Evolutionary conservation across 306 rosid genomes (phyloP).

Genomic region (Vicia sativa): DNA sequence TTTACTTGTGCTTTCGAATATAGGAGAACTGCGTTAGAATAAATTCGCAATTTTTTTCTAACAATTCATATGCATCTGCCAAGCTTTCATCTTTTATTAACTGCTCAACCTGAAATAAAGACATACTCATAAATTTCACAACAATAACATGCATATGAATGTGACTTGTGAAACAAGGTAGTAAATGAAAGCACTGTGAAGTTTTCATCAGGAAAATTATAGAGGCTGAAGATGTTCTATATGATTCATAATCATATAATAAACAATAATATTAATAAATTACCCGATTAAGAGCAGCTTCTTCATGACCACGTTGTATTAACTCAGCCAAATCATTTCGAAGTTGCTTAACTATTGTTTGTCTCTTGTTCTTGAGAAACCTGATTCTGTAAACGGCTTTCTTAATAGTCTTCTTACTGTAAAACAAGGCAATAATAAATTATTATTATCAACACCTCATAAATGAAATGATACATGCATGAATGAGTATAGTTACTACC

Average conservation of each 20-base stretch:
- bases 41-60: slow-evolving; percentile 67
- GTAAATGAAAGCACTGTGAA: neutral
- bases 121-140: too few species aligned
- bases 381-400: slow-evolving; percentile 56
- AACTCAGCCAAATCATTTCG: slow-evolving; percentile 62
- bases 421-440: slow-evolving; percentile 8
- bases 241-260: too few species aligned
- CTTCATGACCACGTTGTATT: slow-evolving; percentile 53
- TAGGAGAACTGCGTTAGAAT: slow-evolving; percentile 56
- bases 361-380: slow-evolving; percentile 66
- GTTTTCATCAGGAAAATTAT: neutral
- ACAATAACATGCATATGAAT: neutral
- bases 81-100: slow-evolving; percentile 60
- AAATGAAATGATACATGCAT: slow-evolving; percentile 8
- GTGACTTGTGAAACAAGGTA: neutral
- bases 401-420: slow-evolving; percentile 66
- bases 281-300: slow-evolving; percentile 60
- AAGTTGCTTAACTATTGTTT: slow-evolving; percentile 52
- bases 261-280: slow-evolving; percentile 4
- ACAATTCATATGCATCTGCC: slow-evolving; percentile 56
- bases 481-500: slow-evolving; percentile 61
- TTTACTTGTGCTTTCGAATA: slow-evolving; percentile 71
- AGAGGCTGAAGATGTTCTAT: too few species aligned
- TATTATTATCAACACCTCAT: neutral
- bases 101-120: slow-evolving; percentile 62